Evolutionary conservation across 23 red algal species (phyloP), one percentile per base, ranked within the genome.

Genomic region (Agarophyton chilense): DNA sequence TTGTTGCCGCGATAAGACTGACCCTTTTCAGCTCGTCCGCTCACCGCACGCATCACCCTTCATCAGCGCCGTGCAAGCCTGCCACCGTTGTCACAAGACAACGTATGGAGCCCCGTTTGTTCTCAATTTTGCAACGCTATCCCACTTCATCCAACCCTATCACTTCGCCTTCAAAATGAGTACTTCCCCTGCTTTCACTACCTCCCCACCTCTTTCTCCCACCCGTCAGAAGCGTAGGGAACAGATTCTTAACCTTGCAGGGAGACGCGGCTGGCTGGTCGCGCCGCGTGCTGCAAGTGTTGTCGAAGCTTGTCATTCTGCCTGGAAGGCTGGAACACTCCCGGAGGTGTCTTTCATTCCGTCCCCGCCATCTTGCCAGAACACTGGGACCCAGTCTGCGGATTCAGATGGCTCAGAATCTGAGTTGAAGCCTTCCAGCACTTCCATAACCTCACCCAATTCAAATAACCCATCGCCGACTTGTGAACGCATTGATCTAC

Each of bases 261-360:
- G 58, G 0, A 61, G 35, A 58, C 77, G 77, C 24, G 77, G 77
- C 24, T 80, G 77, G 77, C 44, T 80, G 51, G 51, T 58, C 58
- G 77, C 77, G 3, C 77, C 77, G 24, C 50, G 54, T 41, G 77
- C 77, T 1, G 33, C 51, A 10, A 10, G 19, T 9, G 43, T 80
- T 17, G 46, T 61, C 4, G 14, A 80, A 52, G 51, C 50, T n/a
- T 55, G 51, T 26, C 77, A 58, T 25, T 39, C 77, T 80, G 77
- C 77, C 36, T 61, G 50, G 77, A 55, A 60, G 17, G 77, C 77
- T 21, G 77, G 77, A 35, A 58, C 77, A 1, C 77, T 80, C 19
- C 77, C 77, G 19, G 51, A 55, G 46, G 77, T 80, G 25, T 38
- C 47, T 22, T 2, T 16, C 43, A 74, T 74, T 40, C 68, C 77